phyloP scores from a whole-genome alignment of 768 basidiomycete species.

The Suillus sp. region DNA sequence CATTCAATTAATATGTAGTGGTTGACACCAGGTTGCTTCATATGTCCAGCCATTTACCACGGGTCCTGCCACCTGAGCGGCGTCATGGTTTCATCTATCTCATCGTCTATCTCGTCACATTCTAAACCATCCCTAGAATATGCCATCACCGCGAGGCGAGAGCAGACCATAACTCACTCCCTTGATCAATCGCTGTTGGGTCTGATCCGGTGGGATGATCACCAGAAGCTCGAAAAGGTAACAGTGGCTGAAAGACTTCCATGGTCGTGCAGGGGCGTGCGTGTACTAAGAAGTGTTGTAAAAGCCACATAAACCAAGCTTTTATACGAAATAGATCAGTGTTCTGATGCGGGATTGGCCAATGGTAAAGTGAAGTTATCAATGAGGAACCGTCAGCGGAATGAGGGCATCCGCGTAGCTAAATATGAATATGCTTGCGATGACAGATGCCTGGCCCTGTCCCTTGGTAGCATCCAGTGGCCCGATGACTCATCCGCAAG shows the following conservation, averaged over 20 bases:
- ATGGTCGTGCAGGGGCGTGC: not conserved
- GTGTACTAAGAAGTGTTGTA: not conserved
- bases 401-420: constrained; percentile 13
- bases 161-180: not conserved
- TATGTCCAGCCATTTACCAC: not conserved
- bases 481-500: constrained; percentile 5
- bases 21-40: not conserved
- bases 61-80: constrained; percentile 8
- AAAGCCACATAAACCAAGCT: not conserved
- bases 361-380: constrained; percentile 3
- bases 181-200: not conserved
- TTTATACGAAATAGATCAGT: not conserved
- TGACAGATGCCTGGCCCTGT: constrained; percentile 2
- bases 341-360: not conserved
- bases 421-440: not conserved
- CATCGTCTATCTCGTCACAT: constrained; percentile 7
- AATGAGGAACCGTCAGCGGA: constrained; percentile 1
- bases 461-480: constrained; percentile 3
- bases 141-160: constrained; percentile 1
- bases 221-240: not conserved
- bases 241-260: not conserved
- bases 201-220: constrained; percentile 8
- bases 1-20: constrained; percentile 5
- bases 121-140: constrained; percentile 1
- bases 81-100: constrained; percentile 7